Conservation (phyloP, 768 basidiomycete species). For the Trametes cingulata region DNA sequence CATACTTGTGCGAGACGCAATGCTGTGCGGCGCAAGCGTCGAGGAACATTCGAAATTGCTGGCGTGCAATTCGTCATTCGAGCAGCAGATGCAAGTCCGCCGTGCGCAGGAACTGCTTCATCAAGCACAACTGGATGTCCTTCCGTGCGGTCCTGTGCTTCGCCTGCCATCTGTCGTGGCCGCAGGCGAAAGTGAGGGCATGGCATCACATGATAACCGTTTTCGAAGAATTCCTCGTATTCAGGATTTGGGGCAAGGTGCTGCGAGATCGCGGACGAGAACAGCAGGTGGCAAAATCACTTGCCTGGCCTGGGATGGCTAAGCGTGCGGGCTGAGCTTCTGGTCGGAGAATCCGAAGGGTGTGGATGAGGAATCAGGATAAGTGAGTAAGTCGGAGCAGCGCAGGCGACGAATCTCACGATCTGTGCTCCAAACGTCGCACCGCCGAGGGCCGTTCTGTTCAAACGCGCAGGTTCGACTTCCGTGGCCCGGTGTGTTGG, state of each 20-base stretch:
- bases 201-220: conserved; percentile 4
- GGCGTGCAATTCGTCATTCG: conserved; percentile 10
- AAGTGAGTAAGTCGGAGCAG: background rate
- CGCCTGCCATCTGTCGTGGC: conserved; percentile 4
- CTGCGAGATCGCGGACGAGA: background rate
- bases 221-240: conserved; percentile 1
- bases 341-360: conserved; percentile 10
- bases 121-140: background rate
- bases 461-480: background rate
- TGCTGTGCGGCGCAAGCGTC: conserved; percentile 11
- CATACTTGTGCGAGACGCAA: background rate
- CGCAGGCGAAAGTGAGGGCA: background rate
- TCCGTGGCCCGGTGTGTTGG: background rate
- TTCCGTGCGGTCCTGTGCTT: conserved; percentile 2
- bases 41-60: conserved; percentile 2
- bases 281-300: conserved; percentile 9
- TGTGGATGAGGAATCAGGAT: background rate
- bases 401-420: conserved; percentile 8
- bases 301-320: conserved; percentile 3
- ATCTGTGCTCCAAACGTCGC: conserved; percentile 8
- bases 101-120: background rate
- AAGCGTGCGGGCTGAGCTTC: conserved; percentile 8
- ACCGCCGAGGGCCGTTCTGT: background rate
- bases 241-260: background rate
- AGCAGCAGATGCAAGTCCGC: background rate